These are phyloP conservation scores for Verticillium albo-atrum DNA, from an alignment of 2,329 filamentous ascomycete species.

Conservation along the genomic window DNA sequence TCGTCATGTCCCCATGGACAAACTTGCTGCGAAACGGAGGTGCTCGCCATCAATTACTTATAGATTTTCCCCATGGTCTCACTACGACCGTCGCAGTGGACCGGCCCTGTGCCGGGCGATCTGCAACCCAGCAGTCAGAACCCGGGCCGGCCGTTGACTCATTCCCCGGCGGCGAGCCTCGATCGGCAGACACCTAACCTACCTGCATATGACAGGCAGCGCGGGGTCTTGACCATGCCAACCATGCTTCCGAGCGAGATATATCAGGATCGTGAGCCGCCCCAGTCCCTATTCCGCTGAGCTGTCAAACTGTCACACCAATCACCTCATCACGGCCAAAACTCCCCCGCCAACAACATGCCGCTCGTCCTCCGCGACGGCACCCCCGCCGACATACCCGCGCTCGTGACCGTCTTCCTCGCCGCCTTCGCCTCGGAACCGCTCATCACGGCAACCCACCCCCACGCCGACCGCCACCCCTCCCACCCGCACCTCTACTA, in stretches of 20 bases:
- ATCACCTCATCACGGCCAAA: not conserved
- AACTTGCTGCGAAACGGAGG: no score
- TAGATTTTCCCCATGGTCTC: no score
- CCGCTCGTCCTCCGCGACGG: constrained; percentile 25
- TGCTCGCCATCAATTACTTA: no score
- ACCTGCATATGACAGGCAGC: no score
- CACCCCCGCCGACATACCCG: constrained; percentile 20
- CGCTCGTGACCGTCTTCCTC: constrained; percentile 20
- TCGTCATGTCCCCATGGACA: no score
- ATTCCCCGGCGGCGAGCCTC: not conserved
- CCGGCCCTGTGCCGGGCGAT: not conserved
- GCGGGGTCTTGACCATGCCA: no score
- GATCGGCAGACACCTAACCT: not conserved
- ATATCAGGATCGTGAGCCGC: no score
- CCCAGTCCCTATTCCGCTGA: no score
- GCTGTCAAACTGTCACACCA: no score
- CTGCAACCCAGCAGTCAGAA: not conserved
- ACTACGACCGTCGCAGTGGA: no score
- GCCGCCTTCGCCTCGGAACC: constrained; percentile 22
- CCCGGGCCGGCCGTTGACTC: not conserved
- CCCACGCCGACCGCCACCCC: constrained; percentile 16
- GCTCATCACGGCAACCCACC: constrained; percentile 26
- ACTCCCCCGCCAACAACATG: constrained; percentile 1
- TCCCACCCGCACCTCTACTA: constrained; percentile 15
- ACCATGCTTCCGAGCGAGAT: no score